Evolutionary conservation across 1,284 basidiomycete genomes (phyloP).

Genomic region (Trametes sp.): DNA sequence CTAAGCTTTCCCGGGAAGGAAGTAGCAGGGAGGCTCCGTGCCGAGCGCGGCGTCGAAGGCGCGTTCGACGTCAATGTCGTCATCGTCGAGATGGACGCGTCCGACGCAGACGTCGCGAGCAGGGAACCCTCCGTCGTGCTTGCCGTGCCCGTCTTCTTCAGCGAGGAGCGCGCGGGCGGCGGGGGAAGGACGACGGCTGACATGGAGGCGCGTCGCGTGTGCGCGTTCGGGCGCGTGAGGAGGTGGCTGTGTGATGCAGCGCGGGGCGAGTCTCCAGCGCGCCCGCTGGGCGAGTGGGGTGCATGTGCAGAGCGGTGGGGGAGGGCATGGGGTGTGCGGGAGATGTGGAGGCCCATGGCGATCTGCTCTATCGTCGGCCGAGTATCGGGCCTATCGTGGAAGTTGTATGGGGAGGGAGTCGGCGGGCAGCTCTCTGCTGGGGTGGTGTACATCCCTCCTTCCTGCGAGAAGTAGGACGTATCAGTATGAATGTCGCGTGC

Average conservation of each 20-base stretch:
- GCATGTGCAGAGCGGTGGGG: constrained; percentile 38
- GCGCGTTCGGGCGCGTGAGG: constrained; percentile 34
- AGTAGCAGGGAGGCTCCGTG: constrained; percentile 48
- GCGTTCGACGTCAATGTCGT: constrained; percentile 55
- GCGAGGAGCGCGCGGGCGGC: constrained; percentile 65
- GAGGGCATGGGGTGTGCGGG: constrained; percentile 72
- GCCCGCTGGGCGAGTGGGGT: constrained; percentile 16
- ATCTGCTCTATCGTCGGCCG: constrained; percentile 78
- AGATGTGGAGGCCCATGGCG: constrained; percentile 77
- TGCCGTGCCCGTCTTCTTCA: constrained; percentile 58
- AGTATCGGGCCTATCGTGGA: constrained; percentile 48
- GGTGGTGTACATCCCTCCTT: constrained; percentile 59
- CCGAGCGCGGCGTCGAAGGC: constrained; percentile 46
- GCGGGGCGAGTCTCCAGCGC: constrained; percentile 23
- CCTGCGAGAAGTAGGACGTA: constrained; percentile 8
- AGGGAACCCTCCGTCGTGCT: constrained; percentile 42
- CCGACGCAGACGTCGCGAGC: constrained; percentile 47
- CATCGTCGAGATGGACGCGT: constrained; percentile 52
- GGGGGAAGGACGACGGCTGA: constrained; percentile 50
- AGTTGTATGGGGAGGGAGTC: constrained; percentile 48
- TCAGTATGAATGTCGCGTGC: neutral
- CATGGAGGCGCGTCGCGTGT: constrained; percentile 39
- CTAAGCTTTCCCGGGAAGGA: constrained; percentile 41
- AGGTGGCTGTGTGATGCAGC: constrained; percentile 21
- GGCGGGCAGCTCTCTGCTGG: constrained; percentile 51